Evolutionary conservation across 1,284 basidiomycete species (phyloP).

Genomic region (Irpex rosettiformis): DNA sequence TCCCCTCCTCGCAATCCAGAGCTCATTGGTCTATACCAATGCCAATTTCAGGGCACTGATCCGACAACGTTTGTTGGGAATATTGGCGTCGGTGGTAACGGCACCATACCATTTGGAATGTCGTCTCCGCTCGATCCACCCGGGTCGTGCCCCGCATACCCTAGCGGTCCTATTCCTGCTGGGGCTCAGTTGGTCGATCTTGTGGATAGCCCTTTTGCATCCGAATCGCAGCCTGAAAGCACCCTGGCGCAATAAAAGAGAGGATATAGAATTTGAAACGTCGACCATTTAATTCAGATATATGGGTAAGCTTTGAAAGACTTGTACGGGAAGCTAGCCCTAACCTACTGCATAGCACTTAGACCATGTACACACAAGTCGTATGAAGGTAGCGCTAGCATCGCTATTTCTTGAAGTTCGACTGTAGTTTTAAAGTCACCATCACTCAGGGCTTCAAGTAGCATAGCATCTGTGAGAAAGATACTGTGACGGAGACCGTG

Average conservation of each 20-base stretch:
- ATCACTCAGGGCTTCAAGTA: too few relatives aligned
- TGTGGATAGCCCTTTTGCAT: conserved; percentile 36
- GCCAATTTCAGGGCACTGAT: conserved; percentile 36
- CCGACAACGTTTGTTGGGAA: conserved; percentile 31
- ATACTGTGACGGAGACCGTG: too few relatives aligned
- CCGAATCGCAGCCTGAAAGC: conserved; percentile 3
- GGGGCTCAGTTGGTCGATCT: conserved; percentile 47
- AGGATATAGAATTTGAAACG: not conserved
- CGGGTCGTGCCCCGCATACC: conserved; percentile 39
- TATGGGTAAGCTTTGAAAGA: not conserved
- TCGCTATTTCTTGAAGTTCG: too few relatives aligned
- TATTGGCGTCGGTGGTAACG: conserved; percentile 25
- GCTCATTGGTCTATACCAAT: conserved; percentile 39
- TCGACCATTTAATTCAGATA: not conserved
- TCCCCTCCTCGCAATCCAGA: conserved; percentile 37
- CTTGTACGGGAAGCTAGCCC: too few relatives aligned
- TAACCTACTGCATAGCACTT: too few relatives aligned
- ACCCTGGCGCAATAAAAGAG: too few relatives aligned
- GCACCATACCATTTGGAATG: conserved; percentile 38
- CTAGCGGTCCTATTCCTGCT: conserved; percentile 40
- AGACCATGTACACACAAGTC: too few relatives aligned
- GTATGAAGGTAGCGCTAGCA: too few relatives aligned
- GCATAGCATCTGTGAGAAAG: too few relatives aligned
- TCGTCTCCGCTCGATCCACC: conserved; percentile 30
- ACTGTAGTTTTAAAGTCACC: too few relatives aligned